Percentiles rank a stretch among this genome's conserved stretches.
These are phyloP conservation scores for Trypethelium eluteriae DNA, from an alignment of 495 filamentous ascomycete genomes.

Conservation along the genomic window DNA sequence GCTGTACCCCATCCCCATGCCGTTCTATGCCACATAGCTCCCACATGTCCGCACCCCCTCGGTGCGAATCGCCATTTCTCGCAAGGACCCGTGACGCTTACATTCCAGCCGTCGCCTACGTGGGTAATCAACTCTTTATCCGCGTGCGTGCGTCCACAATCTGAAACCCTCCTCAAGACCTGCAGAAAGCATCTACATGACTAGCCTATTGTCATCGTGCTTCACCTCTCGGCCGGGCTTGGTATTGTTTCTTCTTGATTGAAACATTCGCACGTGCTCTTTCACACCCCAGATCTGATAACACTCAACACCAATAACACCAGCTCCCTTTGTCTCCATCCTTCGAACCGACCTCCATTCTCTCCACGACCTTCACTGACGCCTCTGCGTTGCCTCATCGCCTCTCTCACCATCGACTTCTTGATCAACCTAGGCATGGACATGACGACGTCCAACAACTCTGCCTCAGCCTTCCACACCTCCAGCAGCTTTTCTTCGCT, in stretches of 20 bases:
- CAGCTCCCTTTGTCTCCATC: background rate
- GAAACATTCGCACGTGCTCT: background rate
- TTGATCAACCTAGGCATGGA: background rate
- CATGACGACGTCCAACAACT: slow-evolving; percentile 18
- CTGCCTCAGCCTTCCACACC: slow-evolving; percentile 28
- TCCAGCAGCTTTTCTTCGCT: slow-evolving; percentile 31
- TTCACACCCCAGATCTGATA: background rate
- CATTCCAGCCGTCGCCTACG: too few relatives aligned
- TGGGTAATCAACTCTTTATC: too few relatives aligned
- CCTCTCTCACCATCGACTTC: background rate
- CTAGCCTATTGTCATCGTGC: background rate
- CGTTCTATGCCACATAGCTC: too few relatives aligned
- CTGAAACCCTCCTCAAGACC: too few relatives aligned
- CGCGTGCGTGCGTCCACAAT: too few relatives aligned
- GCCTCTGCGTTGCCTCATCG: background rate
- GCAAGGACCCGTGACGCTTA: too few relatives aligned
- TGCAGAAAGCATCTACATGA: background rate
- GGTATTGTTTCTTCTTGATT: slow-evolving; percentile 2
- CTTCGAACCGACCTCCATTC: background rate
- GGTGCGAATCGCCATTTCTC: too few relatives aligned
- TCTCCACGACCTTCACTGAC: background rate
- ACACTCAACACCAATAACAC: background rate
- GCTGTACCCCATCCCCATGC: too few relatives aligned
- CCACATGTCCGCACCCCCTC: too few relatives aligned
- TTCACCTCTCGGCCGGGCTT: background rate